phyloP scores from a whole-genome alignment of 371 early-diverging fungal genomes.

The Actinomucor elegans region DNA sequence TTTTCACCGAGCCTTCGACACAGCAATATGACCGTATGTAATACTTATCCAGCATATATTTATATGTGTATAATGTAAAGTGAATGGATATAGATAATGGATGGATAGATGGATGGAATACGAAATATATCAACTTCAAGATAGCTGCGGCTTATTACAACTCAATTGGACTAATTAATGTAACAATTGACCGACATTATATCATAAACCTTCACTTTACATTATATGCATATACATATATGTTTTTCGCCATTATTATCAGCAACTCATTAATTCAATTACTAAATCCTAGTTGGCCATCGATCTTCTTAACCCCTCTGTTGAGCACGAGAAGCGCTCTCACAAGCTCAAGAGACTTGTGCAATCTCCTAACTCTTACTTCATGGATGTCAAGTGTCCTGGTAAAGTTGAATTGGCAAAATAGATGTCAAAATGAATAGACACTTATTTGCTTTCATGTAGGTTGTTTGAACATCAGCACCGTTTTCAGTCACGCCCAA shows the following conservation, averaged over 20 bases:
- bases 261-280: no score
- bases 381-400: conserved; percentile 99
- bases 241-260: no score
- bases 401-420: conserved; percentile 47
- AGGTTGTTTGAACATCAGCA: conserved; percentile 95
- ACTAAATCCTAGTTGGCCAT: conserved; percentile 97
- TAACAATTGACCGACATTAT: no score
- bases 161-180: no score
- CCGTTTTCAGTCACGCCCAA: conserved; percentile 98
- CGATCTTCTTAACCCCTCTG: conserved; percentile 97
- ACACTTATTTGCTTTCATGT: neutral
- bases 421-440: neutral
- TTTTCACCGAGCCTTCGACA: conserved; percentile 39
- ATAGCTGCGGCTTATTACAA: no score
- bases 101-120: conserved; percentile 30
- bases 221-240: no score
- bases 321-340: conserved; percentile 86
- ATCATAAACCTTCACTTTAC: no score
- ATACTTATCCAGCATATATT: no score
- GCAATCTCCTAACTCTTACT: conserved; percentile 98
- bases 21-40: conserved; percentile 45
- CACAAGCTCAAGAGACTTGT: conserved; percentile 99
- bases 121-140: neutral
- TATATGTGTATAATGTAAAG: neutral
- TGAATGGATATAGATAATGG: neutral